Percentiles rank a stretch among this genome's conserved stretches.
Evolutionary conservation across 225 moss, liverwort and hornwort genomes (phyloP).

Genomic region (Physcomitrellopsis africana): DNA sequence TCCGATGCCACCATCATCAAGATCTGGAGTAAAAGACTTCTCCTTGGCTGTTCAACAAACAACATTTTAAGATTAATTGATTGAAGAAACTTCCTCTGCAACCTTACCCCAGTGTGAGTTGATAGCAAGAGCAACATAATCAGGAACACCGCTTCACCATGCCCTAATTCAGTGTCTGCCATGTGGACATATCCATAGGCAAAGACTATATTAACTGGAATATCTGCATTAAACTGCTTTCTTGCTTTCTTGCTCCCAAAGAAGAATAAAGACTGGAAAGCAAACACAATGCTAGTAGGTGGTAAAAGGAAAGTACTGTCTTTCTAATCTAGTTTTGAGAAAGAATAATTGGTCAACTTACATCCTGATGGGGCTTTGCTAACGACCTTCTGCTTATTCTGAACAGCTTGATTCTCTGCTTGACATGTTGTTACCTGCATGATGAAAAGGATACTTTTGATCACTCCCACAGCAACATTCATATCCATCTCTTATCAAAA

Average conservation of each 20-base stretch:
- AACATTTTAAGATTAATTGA: neutral
- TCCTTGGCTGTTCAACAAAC: constrained; percentile 50
- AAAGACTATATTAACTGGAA: neutral
- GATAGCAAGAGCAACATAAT: neutral
- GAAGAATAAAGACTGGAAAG: neutral
- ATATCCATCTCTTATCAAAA: neutral
- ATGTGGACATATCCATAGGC: neutral
- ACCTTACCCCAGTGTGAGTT: neutral
- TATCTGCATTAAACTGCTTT: neutral
- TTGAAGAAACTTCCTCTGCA: neutral
- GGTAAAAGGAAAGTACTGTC: neutral
- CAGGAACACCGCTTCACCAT: neutral
- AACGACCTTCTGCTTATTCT: constrained; percentile 25
- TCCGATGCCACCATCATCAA: constrained; percentile 59
- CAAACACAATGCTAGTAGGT: neutral
- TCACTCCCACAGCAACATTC: constrained; percentile 12
- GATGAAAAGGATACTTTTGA: neutral
- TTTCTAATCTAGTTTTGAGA: neutral
- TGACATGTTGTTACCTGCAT: constrained; percentile 34
- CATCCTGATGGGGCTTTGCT: constrained; percentile 23
- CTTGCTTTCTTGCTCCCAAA: constrained; percentile 16
- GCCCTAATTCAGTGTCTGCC: neutral
- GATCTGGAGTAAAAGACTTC: constrained; percentile 52
- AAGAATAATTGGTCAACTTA: neutral
- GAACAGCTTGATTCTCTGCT: constrained; percentile 34